Evolutionary conservation across 2,329 filamentous ascomycete species (phyloP).

Genomic region (Penicillium brevicompactum): DNA sequence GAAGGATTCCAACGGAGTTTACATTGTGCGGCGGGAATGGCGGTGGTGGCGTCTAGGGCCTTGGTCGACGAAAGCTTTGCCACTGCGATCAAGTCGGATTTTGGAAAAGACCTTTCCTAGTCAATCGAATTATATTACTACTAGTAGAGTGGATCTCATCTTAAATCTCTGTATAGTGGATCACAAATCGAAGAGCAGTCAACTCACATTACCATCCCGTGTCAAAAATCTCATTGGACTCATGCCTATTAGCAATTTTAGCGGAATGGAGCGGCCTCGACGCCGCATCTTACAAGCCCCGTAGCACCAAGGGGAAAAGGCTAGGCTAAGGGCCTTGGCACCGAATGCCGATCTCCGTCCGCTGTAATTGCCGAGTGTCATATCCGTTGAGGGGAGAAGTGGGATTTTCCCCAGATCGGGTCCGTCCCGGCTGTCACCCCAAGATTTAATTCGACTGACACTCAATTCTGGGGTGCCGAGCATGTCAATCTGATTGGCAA

Average conservation of each 20-base stretch:
- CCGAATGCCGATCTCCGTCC: neutral
- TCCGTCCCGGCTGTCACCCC: neutral
- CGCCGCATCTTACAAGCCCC: neutral
- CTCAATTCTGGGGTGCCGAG: conserved; percentile 6
- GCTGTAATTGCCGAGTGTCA: conserved; percentile 3
- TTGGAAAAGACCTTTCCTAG: conserved; percentile 6
- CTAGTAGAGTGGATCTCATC: neutral
- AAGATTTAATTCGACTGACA: neutral
- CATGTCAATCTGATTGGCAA: neutral
- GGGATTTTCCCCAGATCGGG: neutral
- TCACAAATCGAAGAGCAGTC: neutral
- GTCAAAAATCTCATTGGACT: neutral
- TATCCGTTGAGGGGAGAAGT: conserved; percentile 5
- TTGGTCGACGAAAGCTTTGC: conserved; percentile 16
- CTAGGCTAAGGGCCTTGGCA: neutral
- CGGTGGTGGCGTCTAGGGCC: conserved; percentile 17
- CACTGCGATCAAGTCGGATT: conserved; percentile 9
- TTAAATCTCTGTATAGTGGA: neutral
- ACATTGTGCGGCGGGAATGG: conserved; percentile 20
- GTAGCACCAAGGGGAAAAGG: neutral
- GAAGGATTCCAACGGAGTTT: conserved; percentile 15
- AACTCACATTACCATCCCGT: neutral
- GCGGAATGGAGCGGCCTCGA: neutral
- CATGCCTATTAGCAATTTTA: neutral
- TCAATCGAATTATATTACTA: neutral